Percentiles rank a stretch among this genome's conserved stretches.
Conservation (phyloP, 208 protist species). For the Leishmania tarentolae region DNA sequence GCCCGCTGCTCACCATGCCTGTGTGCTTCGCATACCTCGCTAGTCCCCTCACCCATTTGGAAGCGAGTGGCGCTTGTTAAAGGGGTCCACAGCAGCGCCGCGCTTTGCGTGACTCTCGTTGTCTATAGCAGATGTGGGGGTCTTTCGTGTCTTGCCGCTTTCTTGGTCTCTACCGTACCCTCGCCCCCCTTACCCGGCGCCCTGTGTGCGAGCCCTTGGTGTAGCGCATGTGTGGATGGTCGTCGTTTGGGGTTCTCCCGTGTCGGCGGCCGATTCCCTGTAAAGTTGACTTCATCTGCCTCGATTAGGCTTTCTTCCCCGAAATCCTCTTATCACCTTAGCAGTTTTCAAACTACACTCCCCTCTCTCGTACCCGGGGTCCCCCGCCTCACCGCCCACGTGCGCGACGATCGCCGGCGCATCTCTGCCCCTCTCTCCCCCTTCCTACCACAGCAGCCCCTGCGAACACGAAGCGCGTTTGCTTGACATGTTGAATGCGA, state of each 20-base stretch:
- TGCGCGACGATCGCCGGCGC: not conserved
- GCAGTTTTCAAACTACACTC: not conserved
- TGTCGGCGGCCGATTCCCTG: not conserved
- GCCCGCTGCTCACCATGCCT: not conserved
- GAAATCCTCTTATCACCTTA: not conserved
- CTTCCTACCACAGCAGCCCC: not conserved
- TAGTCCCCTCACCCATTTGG: not conserved
- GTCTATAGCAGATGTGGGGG: not conserved
- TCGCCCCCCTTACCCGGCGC: not conserved
- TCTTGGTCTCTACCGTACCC: not conserved
- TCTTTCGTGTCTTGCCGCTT: not conserved
- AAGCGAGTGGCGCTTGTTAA: not conserved
- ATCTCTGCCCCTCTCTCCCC: not conserved
- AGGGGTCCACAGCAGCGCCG: not conserved
- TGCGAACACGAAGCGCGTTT: not conserved
- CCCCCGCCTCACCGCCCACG: not conserved
- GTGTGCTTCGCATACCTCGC: not conserved
- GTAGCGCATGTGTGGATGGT: not conserved
- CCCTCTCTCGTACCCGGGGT: not conserved
- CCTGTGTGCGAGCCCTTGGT: not conserved
- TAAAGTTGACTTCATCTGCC: not conserved
- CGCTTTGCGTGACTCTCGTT: not conserved
- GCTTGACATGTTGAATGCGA: not conserved
- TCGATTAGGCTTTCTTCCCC: not conserved
- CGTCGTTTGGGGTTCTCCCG: not conserved